Percentiles rank a stretch among this genome's conserved stretches.
Conservation (phyloP, 2,329 filamentous ascomycete genomes). For the Colletotrichum sp. region DNA sequence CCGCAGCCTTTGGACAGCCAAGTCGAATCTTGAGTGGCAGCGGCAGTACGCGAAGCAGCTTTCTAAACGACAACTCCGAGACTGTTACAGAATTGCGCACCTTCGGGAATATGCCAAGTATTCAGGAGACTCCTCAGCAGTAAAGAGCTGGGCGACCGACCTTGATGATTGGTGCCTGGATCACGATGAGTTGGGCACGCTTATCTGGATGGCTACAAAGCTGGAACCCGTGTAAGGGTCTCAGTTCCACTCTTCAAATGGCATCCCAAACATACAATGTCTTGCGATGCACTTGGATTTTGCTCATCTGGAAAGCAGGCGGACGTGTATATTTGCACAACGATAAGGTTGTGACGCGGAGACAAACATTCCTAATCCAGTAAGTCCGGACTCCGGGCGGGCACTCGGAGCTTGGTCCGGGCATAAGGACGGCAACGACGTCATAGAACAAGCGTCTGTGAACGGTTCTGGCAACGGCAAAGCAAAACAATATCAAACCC, state of each 20-base stretch:
- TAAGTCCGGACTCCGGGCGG: neutral
- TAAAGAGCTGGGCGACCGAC: neutral
- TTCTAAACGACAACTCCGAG: neutral
- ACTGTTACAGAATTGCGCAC: neutral
- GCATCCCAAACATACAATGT: neutral
- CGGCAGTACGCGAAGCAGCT: neutral
- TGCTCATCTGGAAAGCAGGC: too few relatives aligned
- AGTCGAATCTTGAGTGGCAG: neutral
- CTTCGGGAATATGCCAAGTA: neutral
- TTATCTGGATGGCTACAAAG: neutral
- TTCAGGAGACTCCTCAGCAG: neutral
- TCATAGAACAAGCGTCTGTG: neutral
- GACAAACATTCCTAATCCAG: neutral
- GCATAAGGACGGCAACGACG: neutral
- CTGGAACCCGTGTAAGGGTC: neutral
- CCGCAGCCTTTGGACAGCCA: neutral
- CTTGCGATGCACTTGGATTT: too few relatives aligned
- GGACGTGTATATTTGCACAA: too few relatives aligned
- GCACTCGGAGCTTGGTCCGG: neutral
- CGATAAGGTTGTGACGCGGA: neutral
- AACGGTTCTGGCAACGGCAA: neutral
- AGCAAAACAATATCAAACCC: neutral
- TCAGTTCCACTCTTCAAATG: neutral
- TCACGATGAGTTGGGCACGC: neutral
- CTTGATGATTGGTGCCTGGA: neutral